A percentile compares a stretch with the other conserved stretches of the same genome.
Conservation (phyloP, 2,329 filamentous ascomycete species). For the Akanthomyces dipterigenus region DNA sequence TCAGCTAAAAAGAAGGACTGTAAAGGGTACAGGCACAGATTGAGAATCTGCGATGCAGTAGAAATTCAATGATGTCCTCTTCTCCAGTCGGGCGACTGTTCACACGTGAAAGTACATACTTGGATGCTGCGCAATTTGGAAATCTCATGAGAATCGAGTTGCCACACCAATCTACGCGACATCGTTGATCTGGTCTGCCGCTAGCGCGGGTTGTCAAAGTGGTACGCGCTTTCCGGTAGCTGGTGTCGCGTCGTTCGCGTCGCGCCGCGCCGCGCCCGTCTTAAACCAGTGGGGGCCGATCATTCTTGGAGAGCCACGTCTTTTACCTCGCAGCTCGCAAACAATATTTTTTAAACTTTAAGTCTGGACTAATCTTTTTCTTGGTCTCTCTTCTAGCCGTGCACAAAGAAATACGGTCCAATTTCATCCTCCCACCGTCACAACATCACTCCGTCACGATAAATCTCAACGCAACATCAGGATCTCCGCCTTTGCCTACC, state of each 20-base stretch:
- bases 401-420: neutral
- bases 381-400: no score
- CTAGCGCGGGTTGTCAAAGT: neutral
- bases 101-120: neutral
- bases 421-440: neutral
- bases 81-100: neutral
- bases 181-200: neutral
- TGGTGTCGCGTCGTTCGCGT: conserved; percentile 10
- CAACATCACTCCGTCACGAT: neutral
- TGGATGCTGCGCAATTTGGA: neutral
- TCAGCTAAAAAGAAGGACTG: neutral
- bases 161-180: conserved; percentile 4
- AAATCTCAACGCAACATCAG: neutral
- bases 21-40: neutral
- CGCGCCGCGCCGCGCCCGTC: conserved; percentile 1
- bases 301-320: neutral
- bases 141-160: neutral
- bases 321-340: neutral
- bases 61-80: neutral
- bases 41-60: neutral
- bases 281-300: neutral
- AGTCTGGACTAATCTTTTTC: neutral
- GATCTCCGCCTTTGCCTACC: neutral
- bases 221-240: conserved; percentile 8
- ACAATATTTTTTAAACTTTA: neutral